Evolutionary conservation across 192 early-diverging fungal genomes (phyloP), one percentile per base, ranked within the genome.

Genomic region (Spizellomyces punctatus): DNA sequence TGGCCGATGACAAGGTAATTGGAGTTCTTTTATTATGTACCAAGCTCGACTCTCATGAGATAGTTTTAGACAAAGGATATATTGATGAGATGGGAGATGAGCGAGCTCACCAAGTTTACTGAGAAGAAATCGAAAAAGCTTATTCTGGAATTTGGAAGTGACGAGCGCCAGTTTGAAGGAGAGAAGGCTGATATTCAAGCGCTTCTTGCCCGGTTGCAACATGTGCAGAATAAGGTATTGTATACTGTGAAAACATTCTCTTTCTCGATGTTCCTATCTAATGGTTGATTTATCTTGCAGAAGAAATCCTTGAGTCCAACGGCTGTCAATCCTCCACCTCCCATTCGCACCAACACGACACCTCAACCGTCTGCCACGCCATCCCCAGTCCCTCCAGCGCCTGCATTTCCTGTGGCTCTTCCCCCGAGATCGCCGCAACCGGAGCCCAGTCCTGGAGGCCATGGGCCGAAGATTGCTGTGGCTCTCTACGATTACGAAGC

Each of bases 401-500:
- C 21, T 69, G 42, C 10, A 57, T 57, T 36, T 27, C 50, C 16
- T 16, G 57, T 9, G 36, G 22, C 44, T 21, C 27, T 14, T n/a
- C 71, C 14, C 50, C 68, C 8, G 58, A 70, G 27, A 5, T 61
- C 6, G 61, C 63, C 46, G 42, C n/a, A 10, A 67, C 41, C 22
- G 4, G 10, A 67, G 4, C 19, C 50, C 50, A 60, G 55, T 44
- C 12, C 63, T 54, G 16, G 45, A 1, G 59, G 43, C 27, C 70
- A 49, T 12, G 69, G 27, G 9, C 61, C 50, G 16, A 85, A 88
- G 62, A 63, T 75, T 47, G 86, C 83, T 44, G 82, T 88, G 70
- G 95, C 96, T 36, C 82, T 97, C 47, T 99, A 98, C 75, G 91
- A 93, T 70, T 99, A 97, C 79, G 86, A 87, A 22, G 91, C 96